Evolutionary conservation across 2,329 filamentous ascomycete genomes (phyloP).

Genomic region (Coniella vitis): DNA sequence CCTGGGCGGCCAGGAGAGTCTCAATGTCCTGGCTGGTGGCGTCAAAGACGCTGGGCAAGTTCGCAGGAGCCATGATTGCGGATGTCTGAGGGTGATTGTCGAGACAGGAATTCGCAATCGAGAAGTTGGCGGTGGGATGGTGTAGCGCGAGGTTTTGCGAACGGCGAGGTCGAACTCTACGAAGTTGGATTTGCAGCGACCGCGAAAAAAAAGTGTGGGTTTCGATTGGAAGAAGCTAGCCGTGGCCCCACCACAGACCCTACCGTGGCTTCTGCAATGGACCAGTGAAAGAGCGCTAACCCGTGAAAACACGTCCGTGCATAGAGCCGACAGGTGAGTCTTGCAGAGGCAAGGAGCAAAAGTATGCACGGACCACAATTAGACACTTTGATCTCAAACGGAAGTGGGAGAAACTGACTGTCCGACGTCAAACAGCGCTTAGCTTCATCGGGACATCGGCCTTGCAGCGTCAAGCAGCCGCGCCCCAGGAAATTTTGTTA

Average conservation of each 20-base stretch:
- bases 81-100: constrained; percentile 19
- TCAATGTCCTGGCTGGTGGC: constrained; percentile 97
- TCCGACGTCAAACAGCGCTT: constrained; percentile 1
- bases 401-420: constrained; percentile 3
- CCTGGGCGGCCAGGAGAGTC: constrained; percentile 96
- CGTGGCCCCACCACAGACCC: constrained; percentile 5
- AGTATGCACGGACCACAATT: not conserved
- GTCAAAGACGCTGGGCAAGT: constrained; percentile 93
- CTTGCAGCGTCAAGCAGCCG: constrained; percentile 12
- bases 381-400: not conserved
- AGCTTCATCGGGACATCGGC: not conserved
- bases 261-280: not conserved
- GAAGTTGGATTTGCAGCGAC: constrained; percentile 1
- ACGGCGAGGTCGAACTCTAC: not conserved
- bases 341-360: not conserved
- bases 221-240: constrained; percentile 1
- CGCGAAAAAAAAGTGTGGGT: constrained; percentile 13
- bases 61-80: constrained; percentile 74
- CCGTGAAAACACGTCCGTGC: not conserved
- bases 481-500: constrained; percentile 16
- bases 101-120: constrained; percentile 14
- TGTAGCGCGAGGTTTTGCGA: constrained; percentile 7
- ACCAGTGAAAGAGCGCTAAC: not conserved
- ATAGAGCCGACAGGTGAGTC: too few species aligned
- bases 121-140: constrained; percentile 1